phyloP scores from a whole-genome alignment of 768 basidiomycete genomes.

The Ramaria sp. region DNA sequence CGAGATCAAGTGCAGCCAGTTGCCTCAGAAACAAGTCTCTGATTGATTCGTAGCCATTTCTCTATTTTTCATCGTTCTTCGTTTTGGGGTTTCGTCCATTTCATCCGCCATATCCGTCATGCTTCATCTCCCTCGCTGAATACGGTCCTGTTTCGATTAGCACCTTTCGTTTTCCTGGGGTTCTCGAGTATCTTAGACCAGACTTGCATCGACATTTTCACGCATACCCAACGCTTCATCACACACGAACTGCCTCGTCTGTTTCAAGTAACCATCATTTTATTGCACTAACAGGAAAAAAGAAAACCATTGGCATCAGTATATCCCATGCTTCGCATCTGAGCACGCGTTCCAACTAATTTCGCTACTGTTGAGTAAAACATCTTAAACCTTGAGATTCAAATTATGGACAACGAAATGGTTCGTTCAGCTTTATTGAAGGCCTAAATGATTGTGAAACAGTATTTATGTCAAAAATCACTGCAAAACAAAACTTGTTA shows the following conservation, averaged over 20 bases:
- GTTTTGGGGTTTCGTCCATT: not conserved
- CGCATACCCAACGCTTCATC: conserved; percentile 3
- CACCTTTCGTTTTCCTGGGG: not conserved
- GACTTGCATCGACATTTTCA: not conserved
- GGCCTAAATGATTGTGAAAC: too few relatives aligned
- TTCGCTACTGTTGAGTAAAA: too few relatives aligned
- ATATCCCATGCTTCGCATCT: too few relatives aligned
- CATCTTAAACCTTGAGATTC: too few relatives aligned
- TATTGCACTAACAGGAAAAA: not conserved
- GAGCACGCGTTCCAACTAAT: too few relatives aligned
- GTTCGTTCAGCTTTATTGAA: too few relatives aligned
- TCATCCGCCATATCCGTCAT: not conserved
- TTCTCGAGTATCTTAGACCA: conserved; percentile 5
- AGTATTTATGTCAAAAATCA: too few relatives aligned
- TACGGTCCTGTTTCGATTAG: not conserved
- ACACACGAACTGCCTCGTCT: conserved; percentile 1
- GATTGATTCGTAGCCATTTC: not conserved
- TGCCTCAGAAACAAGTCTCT: not conserved
- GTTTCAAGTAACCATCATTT: not conserved
- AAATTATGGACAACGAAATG: too few relatives aligned
- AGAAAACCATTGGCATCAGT: not conserved
- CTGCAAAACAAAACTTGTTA: too few relatives aligned
- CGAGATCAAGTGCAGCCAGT: conserved; percentile 14
- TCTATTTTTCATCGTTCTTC: not conserved
- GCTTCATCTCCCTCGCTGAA: not conserved